These are phyloP conservation scores for Platanus orientalis DNA, from an alignment of 164 flowering plant species.

Conservation along the genomic window DNA sequence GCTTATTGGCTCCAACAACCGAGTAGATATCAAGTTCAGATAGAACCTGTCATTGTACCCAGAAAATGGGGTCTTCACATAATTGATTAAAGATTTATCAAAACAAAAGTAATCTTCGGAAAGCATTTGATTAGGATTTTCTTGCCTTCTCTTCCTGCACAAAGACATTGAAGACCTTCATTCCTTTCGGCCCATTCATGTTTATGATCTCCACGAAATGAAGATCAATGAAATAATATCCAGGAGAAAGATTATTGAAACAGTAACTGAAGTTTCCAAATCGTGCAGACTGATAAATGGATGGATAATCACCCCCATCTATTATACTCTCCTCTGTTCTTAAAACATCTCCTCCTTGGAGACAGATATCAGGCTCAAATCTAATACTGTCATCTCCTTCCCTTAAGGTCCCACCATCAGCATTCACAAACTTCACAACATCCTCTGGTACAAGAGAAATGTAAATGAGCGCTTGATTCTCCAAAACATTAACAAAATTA, in stretches of 20 bases:
- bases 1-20: conserved; percentile 73
- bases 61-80: background rate
- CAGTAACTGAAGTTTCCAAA: conserved; percentile 59
- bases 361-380: conserved; percentile 36
- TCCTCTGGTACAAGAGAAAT: conserved; percentile 38
- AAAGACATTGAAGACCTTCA: conserved; percentile 71
- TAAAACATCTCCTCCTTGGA: conserved; percentile 61
- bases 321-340: conserved; percentile 52
- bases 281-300: conserved; percentile 64
- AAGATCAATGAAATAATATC: conserved; percentile 70
- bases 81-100: conserved; percentile 1
- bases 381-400: conserved; percentile 20
- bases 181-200: conserved; percentile 74
- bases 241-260: conserved; percentile 46
- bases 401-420: conserved; percentile 43
- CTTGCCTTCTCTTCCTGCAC: conserved; percentile 82
- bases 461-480: background rate
- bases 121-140: background rate
- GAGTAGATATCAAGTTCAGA: conserved; percentile 66
- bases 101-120: background rate
- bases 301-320: conserved; percentile 50
- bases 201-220: conserved; percentile 79
- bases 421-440: conserved; percentile 57
- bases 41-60: conserved; percentile 39
- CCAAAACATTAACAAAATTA: conserved; percentile 2